Evolutionary conservation across 129 eudicot genomes (phyloP).

Genomic region (Lactuca saligna): DNA sequence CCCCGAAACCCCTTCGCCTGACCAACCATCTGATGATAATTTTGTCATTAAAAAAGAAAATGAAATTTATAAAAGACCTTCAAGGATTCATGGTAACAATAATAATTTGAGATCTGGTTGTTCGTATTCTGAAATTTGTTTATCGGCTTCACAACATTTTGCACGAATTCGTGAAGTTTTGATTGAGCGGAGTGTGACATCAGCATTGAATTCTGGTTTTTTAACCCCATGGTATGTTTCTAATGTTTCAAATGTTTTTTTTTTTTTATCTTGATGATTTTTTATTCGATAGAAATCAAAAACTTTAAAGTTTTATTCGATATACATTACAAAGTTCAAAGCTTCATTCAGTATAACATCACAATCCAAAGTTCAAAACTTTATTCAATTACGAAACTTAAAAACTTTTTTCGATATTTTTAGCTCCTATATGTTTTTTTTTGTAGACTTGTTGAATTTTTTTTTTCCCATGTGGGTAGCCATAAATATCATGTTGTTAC

Average conservation of each 20-base stretch:
- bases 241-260: not conserved
- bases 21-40: conserved; percentile 58
- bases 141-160: conserved; percentile 76
- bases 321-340: no score
- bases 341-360: no score
- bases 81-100: conserved; percentile 51
- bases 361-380: no score
- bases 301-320: no score
- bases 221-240: conserved; percentile 74
- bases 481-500: no score
- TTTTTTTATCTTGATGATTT: no score
- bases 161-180: conserved; percentile 85
- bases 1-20: conserved; percentile 93
- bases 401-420: no score
- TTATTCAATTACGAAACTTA: no score
- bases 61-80: conserved; percentile 52
- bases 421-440: not conserved
- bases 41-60: conserved; percentile 63
- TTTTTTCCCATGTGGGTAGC: no score
- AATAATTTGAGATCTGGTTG: conserved; percentile 51
- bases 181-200: conserved; percentile 81
- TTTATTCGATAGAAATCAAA: no score
- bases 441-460: no score
- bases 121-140: conserved; percentile 71
- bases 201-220: conserved; percentile 76